phyloP scores from a whole-genome alignment of 2,329 filamentous ascomycete genomes.

The Cladosporium velox region DNA sequence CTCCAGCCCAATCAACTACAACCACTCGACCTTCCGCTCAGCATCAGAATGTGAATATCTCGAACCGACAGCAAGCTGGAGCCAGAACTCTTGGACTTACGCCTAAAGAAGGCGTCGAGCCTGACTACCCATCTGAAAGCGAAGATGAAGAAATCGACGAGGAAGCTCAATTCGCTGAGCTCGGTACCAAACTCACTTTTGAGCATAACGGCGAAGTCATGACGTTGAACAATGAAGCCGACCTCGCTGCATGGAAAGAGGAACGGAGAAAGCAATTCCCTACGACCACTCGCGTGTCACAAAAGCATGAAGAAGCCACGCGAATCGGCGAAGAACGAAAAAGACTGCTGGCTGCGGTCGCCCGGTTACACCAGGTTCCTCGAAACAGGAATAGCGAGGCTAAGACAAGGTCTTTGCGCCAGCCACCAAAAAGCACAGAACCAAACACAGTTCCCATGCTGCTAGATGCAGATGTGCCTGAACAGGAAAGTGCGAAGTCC shows the following conservation, averaged over 20 bases:
- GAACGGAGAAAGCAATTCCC: constrained; percentile 81
- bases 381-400: constrained; percentile 6
- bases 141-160: constrained; percentile 67
- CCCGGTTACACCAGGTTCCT: constrained; percentile 8
- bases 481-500: not conserved
- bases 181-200: constrained; percentile 44
- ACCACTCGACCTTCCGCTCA: constrained; percentile 6
- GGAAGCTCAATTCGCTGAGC: constrained; percentile 52
- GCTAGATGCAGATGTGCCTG: not conserved
- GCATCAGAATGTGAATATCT: not conserved
- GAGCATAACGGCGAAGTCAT: constrained; percentile 59
- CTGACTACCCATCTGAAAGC: constrained; percentile 14
- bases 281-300: constrained; percentile 69
- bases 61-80: not conserved
- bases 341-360: constrained; percentile 35
- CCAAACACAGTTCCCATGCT: not conserved
- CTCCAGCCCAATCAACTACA: constrained; percentile 24
- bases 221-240: constrained; percentile 58
- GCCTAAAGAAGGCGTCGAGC: constrained; percentile 10
- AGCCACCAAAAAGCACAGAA: not conserved
- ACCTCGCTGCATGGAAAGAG: constrained; percentile 77
- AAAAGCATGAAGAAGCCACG: constrained; percentile 45
- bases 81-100: constrained; percentile 11
- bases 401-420: constrained; percentile 5
- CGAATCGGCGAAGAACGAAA: constrained; percentile 36